Base-by-base conservation (phyloP, 2,329 filamentous ascomycete species). In the Elsinoe fawcettii region DNA sequence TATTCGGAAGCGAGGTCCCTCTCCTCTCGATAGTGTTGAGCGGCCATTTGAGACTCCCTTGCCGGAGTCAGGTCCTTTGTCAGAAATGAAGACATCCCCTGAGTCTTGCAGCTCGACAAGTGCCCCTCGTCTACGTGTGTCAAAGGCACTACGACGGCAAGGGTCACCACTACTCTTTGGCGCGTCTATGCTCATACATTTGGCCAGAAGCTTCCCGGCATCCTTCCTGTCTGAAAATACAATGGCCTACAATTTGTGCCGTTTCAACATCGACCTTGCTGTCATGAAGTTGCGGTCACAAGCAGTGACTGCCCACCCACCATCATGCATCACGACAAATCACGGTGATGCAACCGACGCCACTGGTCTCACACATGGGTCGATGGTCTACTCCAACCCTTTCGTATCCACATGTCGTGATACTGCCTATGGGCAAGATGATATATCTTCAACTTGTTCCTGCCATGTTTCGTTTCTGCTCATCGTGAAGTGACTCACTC, bases 311-410 rank as follows among this genome's bases (percentile, higher is more conserved):
- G 27, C 41, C 16, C 27, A 16, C 16, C 32, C 32, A 39, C 8
- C 32, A 22, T 18, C 30, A 36, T 53, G 49, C 49, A 39, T n/a
- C 16, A 53, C 49, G 49, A 53, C 49, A 53, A 53, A 53, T 37
- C 30, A 25, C 20, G 25, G 49, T 53, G 32, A 11, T 37, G 49
- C 32, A 12, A 53, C 25, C 16, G 20, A 53, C 49, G 30, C 32
- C 49, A 37, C 32, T 32, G 27, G 46, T 18, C 46, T 12, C 16
- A 3, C 25, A 51, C 25, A 34, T 51, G 46, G 25, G 25, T 11
- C 34, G 25, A n/a, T 32, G 16, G 6, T 11, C 49, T 18, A 39
- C 30, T 37, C 5, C 18, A n/a, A 8, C 18, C 49, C 34, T 23
- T 53, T 53, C 49, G 46, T 34, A 51, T 34, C n/a, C 11, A 51